Evolutionary conservation across 805 yeast genomes (phyloP).

Genomic region (Wickerhamiella galacta): DNA sequence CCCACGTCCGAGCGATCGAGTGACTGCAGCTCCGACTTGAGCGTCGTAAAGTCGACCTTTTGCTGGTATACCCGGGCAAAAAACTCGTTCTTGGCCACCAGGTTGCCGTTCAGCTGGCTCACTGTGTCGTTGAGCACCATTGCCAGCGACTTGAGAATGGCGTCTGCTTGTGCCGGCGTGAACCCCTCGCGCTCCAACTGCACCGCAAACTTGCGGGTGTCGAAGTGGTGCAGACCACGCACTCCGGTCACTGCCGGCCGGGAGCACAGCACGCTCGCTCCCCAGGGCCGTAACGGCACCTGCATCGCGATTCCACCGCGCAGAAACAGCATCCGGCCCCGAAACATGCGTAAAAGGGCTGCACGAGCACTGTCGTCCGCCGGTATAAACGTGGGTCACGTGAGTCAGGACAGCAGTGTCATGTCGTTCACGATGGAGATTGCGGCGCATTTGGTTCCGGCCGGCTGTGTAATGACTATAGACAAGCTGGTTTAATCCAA

Average conservation of each 20-base stretch:
- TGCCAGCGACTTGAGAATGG: slow-evolving; percentile 57
- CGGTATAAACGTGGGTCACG: too few species aligned
- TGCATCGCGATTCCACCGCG: too few species aligned
- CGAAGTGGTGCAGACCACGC: slow-evolving; percentile 32
- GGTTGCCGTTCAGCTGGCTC: slow-evolving; percentile 49
- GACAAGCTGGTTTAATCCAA: too few species aligned
- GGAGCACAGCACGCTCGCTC: too few species aligned
- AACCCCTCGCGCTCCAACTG: slow-evolving; percentile 57
- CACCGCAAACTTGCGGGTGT: slow-evolving; percentile 59
- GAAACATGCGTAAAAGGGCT: too few species aligned
- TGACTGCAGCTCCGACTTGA: slow-evolving; percentile 79
- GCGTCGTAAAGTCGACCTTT: slow-evolving; percentile 88
- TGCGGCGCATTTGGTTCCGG: too few species aligned
- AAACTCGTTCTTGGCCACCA: slow-evolving; percentile 74
- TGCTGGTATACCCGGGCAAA: slow-evolving; percentile 84
- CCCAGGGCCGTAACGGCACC: too few species aligned
- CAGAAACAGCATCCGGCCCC: too few species aligned
- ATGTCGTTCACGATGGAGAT: too few species aligned
- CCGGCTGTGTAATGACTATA: too few species aligned
- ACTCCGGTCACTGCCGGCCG: slow-evolving; percentile 1
- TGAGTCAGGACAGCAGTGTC: too few species aligned
- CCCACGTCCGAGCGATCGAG: slow-evolving; percentile 77
- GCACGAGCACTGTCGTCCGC: too few species aligned
- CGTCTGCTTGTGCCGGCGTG: slow-evolving; percentile 56
- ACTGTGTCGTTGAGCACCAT: slow-evolving; percentile 70